These are phyloP conservation scores for Pulveroboletus ravenelii DNA, from an alignment of 768 basidiomycete species.

Conservation along the genomic window DNA sequence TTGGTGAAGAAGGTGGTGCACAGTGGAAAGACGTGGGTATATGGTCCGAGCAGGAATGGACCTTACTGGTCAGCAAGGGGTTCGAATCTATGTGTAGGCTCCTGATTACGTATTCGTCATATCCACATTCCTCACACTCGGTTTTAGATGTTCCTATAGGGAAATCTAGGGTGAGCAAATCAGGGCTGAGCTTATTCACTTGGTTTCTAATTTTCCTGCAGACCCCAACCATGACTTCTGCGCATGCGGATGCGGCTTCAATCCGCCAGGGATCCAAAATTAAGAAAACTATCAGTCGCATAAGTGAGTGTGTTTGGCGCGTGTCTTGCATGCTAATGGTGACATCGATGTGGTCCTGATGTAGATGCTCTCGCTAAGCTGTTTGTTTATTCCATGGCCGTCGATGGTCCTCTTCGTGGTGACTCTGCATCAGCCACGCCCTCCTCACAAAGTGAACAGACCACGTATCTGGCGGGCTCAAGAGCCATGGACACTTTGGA, in stretches of 20 bases:
- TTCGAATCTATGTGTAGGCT: slow-evolving; percentile 69
- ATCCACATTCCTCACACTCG: slow-evolving; percentile 36
- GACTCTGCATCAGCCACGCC: slow-evolving; percentile 57
- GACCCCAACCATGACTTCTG: slow-evolving; percentile 61
- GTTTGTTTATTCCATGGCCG: slow-evolving; percentile 84
- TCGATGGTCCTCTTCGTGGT: slow-evolving; percentile 63
- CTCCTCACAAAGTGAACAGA: slow-evolving; percentile 46
- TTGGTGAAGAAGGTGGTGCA: slow-evolving; percentile 51
- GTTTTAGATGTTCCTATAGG: slow-evolving; percentile 46
- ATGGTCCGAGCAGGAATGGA: slow-evolving; percentile 82
- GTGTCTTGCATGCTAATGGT: background rate
- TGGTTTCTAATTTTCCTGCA: slow-evolving; percentile 22
- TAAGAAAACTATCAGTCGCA: slow-evolving; percentile 65
- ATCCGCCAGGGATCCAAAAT: slow-evolving; percentile 54
- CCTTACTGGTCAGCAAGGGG: slow-evolving; percentile 75
- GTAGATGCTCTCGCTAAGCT: slow-evolving; percentile 76
- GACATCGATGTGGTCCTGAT: background rate
- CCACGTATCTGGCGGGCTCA: slow-evolving; percentile 73
- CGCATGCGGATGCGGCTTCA: slow-evolving; percentile 64
- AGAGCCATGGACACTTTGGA: slow-evolving; percentile 85
- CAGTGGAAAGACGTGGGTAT: slow-evolving; percentile 85
- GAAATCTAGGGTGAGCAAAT: slow-evolving; percentile 47
- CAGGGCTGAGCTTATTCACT: background rate
- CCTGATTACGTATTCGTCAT: background rate
- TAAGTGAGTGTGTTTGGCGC: slow-evolving; percentile 35